Conservation (phyloP, 106 monocot genomes). For the Apostasia ramifera region DNA sequence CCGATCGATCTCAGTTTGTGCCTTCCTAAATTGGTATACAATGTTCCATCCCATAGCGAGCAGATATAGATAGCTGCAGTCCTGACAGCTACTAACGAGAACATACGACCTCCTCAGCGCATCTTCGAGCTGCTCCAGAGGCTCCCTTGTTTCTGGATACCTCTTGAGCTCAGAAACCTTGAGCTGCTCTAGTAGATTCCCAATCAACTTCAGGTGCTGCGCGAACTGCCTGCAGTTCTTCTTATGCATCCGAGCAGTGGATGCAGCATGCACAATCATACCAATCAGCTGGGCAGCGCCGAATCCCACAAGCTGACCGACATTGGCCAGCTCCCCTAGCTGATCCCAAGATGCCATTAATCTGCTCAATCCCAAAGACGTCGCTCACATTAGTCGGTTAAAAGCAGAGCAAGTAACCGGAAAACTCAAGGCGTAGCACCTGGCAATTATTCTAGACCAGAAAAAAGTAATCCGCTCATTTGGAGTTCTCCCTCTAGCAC, state of each 20-base stretch:
- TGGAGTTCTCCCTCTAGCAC: background rate
- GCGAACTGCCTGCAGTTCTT: conserved; percentile 20
- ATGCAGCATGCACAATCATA: conserved; percentile 15
- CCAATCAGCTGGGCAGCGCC: conserved; percentile 13
- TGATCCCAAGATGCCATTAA: conserved; percentile 24
- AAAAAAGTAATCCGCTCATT: background rate
- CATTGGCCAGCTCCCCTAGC: conserved; percentile 13
- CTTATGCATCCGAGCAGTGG: conserved; percentile 14
- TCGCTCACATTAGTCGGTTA: background rate
- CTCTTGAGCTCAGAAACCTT: conserved; percentile 64
- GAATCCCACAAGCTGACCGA: conserved; percentile 18
- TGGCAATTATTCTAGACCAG: background rate
- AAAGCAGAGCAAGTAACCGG: background rate
- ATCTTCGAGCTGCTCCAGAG: conserved; percentile 71
- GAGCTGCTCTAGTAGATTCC: conserved; percentile 50
- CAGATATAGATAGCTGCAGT: conserved; percentile 52
- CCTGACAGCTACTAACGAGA: conserved; percentile 58
- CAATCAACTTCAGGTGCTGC: conserved; percentile 18
- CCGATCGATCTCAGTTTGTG: conserved; percentile 19
- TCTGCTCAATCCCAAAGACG: background rate
- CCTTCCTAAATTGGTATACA: conserved; percentile 22
- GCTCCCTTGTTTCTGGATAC: conserved; percentile 65
- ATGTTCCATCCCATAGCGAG: conserved; percentile 63
- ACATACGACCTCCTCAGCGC: conserved; percentile 50
- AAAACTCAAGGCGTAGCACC: background rate